Evolutionary conservation across 257 asterid species (phyloP).

Genomic region (Gardenia jasminoides): DNA sequence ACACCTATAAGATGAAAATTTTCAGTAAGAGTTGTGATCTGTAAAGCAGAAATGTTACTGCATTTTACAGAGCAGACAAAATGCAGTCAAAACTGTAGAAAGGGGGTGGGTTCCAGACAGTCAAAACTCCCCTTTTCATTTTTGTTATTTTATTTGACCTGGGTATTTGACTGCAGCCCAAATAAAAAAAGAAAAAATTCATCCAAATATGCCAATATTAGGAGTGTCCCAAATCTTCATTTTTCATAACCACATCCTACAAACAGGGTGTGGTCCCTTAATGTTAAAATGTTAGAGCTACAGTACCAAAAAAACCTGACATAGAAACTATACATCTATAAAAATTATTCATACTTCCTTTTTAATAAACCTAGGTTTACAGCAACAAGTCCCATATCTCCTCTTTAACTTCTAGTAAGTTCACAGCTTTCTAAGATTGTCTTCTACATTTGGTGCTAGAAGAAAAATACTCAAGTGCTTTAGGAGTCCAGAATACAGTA

Average conservation of each 20-base stretch:
- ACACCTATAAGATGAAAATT: background rate
- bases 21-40: background rate
- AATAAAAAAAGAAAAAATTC: too few species aligned
- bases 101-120: too few species aligned
- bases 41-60: background rate
- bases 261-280: background rate
- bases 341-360: too few species aligned
- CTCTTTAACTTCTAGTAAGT: too few species aligned
- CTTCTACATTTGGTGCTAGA: background rate
- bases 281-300: too few species aligned
- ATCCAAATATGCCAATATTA: background rate
- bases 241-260: background rate
- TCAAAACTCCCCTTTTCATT: too few species aligned
- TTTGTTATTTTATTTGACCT: too few species aligned
- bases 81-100: background rate
- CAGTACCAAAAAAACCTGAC: background rate
- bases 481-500: background rate
- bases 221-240: background rate
- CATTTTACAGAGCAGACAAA: background rate
- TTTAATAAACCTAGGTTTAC: background rate
- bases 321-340: background rate
- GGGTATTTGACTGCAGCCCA: too few species aligned
- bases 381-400: background rate
- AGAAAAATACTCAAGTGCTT: background rate
- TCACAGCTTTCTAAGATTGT: background rate